Base-by-base conservation (phyloP, 305 asterid genomes). In the Andrographis paniculata region DNA sequence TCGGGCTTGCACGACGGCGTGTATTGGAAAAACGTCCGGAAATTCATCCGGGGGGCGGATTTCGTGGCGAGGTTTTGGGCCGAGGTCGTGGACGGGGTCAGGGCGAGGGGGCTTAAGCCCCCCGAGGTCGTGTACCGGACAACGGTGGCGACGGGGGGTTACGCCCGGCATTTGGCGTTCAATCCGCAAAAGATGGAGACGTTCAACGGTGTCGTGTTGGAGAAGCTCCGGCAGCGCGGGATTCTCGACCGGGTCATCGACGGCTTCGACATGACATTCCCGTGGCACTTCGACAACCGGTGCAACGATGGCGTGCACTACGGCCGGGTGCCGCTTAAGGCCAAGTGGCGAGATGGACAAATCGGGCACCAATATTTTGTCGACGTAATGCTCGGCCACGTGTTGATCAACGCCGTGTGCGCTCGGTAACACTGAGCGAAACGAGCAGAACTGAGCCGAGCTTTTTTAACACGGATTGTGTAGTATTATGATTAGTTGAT, bases 221-320 rank as follows among this genome's bases (percentile, higher is more conserved):
- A 89, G 59, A 82, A 78, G 72, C 10, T 83, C 47, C 74, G 86
- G 80, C 55, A 65, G 14, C 56, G 73, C 14, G 79, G 86, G 15
- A 41, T 86, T 30, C 50, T 85, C 9, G 64, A 55, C 51, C 20
- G 63, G 19, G 92, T 89, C 4, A 61, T 89, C 11, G 96, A 89
- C 48, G 83, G 60, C 39, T 89, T 89, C 14, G 96, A 89, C 63
- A 78, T 89, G 88, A 85, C 96, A 1, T 89, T 69, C 66, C 92
- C 96, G 11, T 89, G 98, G 96, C 98, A 89, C 53, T 89, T 65
- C 3, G 92, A 85, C 23, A 85, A 89, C 58, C 71, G 98, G 61
- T 85, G 88, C 70, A 89, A 75, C 17, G 98, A 89, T 14, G 98
- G 98, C 45, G 88, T 89, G 20, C 98, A 89, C 68, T 89, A 86